Base-by-base conservation (phyloP, 2,329 filamentous ascomycete species). In the Fulvia fulva region DNA sequence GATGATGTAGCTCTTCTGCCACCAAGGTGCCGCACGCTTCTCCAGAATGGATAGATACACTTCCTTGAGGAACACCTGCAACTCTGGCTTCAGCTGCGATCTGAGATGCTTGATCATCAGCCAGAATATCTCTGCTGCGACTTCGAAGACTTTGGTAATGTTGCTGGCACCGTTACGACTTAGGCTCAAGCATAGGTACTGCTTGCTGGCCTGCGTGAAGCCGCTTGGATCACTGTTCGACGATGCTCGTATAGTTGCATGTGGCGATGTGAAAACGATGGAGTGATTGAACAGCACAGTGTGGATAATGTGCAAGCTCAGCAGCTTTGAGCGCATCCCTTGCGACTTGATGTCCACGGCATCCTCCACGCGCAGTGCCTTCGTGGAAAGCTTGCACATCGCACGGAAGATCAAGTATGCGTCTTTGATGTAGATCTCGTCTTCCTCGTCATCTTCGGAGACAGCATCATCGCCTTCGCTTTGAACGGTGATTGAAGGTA, bases 51-150 rank as follows among this genome's bases (percentile, higher is more conserved):
- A 88, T 5, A 99, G 79, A 71, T 99, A 99, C 28, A 99, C 95
- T 71, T 99, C 94, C 72, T 97, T 97, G 59, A 99, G 76, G 71
- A 99, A 97, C 0, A 99, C 93, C 74, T 97, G 94, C 56, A 99
- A 89, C 72, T 99, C 94, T 83, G 96, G 96, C 86, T 99, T 99
- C 75, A 99, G 89, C 62, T 92, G 88, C 2, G 94, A 88, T 61
- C 95, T 86, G 85, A 99, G 89, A 68, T 91, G 88, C 73, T 95
- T 96, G 45, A 97, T 78, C 87, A 97, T 96, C 58, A 97, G 81
- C 91, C 92, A 99, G 73, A 99, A 99, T 28, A 97, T 96, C 73
- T 99, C 94, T 68, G 90, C 92, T 73, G 90, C 93, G 44, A 97
- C 91, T 70, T 97, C 93, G 69, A 97, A 99, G 0, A 99, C 91